A percentile compares a stretch with the other conserved stretches of the same genome.
These are phyloP conservation scores for Zalaria obscura DNA, from an alignment of 2,329 filamentous ascomycete genomes.

Conservation along the genomic window DNA sequence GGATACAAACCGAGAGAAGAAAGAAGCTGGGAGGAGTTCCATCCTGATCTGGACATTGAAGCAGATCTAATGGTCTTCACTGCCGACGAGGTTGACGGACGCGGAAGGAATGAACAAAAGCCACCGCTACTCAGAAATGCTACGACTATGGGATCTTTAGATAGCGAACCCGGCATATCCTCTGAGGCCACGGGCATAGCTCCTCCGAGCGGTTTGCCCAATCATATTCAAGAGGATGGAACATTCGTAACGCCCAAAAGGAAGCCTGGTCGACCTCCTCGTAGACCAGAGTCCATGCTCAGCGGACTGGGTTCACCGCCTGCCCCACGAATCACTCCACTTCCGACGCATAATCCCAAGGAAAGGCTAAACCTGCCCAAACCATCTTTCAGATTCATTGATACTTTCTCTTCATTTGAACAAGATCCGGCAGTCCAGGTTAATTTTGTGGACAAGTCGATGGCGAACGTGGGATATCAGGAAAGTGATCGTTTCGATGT, in stretches of 20 bases:
- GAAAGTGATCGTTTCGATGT: conserved; percentile 81
- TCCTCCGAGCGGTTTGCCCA: too few species aligned
- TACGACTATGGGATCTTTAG: not conserved
- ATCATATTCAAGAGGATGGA: not conserved
- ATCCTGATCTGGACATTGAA: conserved; percentile 87
- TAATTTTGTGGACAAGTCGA: conserved; percentile 78
- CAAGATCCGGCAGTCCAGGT: conserved; percentile 73
- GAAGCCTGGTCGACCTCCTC: conserved; percentile 50
- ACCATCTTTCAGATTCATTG: conserved; percentile 61
- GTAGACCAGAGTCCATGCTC: conserved; percentile 46
- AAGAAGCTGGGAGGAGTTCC: conserved; percentile 94
- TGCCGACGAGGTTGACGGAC: conserved; percentile 74
- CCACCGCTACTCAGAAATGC: conserved; percentile 2
- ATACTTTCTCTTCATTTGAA: conserved; percentile 68
- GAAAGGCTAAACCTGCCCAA: conserved; percentile 66
- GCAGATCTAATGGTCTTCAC: conserved; percentile 62
- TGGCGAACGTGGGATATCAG: conserved; percentile 93
- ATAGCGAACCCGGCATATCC: too few species aligned
- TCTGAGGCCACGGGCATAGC: too few species aligned
- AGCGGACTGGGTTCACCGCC: conserved; percentile 45
- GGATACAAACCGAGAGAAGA: conserved; percentile 97
- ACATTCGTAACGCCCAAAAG: conserved; percentile 33
- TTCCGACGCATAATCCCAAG: conserved; percentile 65
- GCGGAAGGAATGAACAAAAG: conserved; percentile 18
- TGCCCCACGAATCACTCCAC: conserved; percentile 55